phyloP scores from a whole-genome alignment of 2,329 filamentous ascomycete species.

The Colletotrichum brevisporum region DNA sequence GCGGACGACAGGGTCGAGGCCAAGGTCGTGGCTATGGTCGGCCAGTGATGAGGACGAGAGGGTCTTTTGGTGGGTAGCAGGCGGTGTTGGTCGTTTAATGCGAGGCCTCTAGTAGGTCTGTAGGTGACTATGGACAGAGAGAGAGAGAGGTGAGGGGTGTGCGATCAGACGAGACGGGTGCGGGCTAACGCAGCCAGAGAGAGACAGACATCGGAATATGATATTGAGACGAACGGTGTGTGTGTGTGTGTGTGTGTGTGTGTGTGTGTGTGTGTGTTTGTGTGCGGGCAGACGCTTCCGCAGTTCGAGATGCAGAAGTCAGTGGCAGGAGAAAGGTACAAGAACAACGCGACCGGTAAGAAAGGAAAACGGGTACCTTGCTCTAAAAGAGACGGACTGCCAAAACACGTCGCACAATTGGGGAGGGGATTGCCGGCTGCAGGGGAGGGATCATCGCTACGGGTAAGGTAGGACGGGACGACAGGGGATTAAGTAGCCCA shows the following conservation, averaged over 20 bases:
- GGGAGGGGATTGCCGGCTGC: too few species aligned
- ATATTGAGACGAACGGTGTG: conserved; percentile 18
- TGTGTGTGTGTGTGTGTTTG: conserved; percentile 8
- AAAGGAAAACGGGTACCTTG: conserved; percentile 27
- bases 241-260: conserved; percentile 7
- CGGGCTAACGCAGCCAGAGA: conserved; percentile 1
- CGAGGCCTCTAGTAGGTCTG: not conserved
- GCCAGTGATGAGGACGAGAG: conserved; percentile 4
- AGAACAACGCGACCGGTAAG: conserved; percentile 4
- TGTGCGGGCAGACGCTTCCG: conserved; percentile 17
- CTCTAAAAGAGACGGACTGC: conserved; percentile 29
- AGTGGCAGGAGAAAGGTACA: conserved; percentile 26
- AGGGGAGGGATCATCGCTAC: too few species aligned
- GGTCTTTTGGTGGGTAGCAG: conserved; percentile 28
- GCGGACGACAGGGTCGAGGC: not conserved
- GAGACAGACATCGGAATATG: not conserved
- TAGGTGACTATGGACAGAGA: too few species aligned
- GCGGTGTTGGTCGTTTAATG: conserved; percentile 27
- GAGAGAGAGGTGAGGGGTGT: too few species aligned
- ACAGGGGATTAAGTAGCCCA: not conserved
- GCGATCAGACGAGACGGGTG: not conserved
- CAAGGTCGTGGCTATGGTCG: not conserved
- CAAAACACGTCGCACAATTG: not conserved
- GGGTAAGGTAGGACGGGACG: not conserved
- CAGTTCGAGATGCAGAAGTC: conserved; percentile 5